Evolutionary conservation across 2,329 filamentous ascomycete species (phyloP), one percentile per base, ranked within the genome.

Genomic region (Arachnopeziza araneosa): DNA sequence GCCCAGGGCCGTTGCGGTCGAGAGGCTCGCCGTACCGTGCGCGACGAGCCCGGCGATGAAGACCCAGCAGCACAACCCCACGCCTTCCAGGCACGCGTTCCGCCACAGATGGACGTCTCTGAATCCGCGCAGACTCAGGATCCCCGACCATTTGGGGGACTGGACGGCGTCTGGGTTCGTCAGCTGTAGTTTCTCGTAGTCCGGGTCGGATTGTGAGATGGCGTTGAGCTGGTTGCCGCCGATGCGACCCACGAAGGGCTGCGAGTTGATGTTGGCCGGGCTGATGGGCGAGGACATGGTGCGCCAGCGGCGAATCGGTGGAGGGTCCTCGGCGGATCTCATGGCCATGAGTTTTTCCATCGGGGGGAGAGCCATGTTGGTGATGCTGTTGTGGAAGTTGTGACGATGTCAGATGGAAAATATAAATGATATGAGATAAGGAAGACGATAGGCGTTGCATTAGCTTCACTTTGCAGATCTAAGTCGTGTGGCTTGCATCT

Each of bases 191-290:
- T 57, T 57, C 23, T 52, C 55, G 21, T 57, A 57, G 44, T 57
- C 55, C 2, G 55, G 55, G 23, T 57, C 55, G n/a, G 55, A 57
- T 32, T 57, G 55, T 7, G 55, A 57, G 24, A 57, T 21, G 24
- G 55, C 55, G 22, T 57, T 48, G 50, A 57, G 55, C 22, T 57
- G 55, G 50, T 57, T 57, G 26, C 55, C 55, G 48, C 55, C 55
- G 21, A 57, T 57, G n/a, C 55, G 55, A 26, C 55, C 55, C 14
- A 57, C 55, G 26, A 57, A 57, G 2, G 55, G 55, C 21, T 57
- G 55, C 2, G 55, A 52, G 24, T 57, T 57, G 55, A 57, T 57
- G 22, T 32, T 23, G 10, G 55, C 50, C 14, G 55, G 55, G 52
- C 32, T 57, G 49, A 57, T 52, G 26, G 55, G 55, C 22, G 55